Base-by-base conservation (phyloP, 768 basidiomycete genomes). In the Lactarius quietus region DNA sequence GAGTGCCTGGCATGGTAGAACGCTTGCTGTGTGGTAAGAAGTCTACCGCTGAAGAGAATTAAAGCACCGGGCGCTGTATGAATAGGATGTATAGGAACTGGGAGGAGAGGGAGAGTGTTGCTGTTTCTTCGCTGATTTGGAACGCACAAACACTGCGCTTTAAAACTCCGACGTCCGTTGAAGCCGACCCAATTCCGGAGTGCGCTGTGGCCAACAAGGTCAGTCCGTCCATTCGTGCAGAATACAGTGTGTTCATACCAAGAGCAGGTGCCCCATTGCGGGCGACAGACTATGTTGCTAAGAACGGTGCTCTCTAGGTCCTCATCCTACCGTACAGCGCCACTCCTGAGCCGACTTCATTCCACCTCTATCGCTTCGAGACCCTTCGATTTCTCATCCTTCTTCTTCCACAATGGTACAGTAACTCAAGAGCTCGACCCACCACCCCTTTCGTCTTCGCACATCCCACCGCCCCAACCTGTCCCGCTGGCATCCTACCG, bases 1-100 rank as follows among this genome's bases (percentile, higher is more conserved):
- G 92, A 4, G 93, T 94, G 56, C 90, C 90, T 12, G 81, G 82
- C 81, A 82, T 82, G 66, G 43, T 69, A 68, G 56, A 23, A 45
- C n/a, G 57, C 17, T 57, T 55, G 59, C 57, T 33, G 51, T 31
- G 64, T 57, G 41, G 20, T 61, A 29, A 23, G 26, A 12, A 18
- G 38, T 14, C 43, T 64, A 35, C 39, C 9, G 26, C 18, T 36
- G 66, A 23, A n/a, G 48, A 33, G 36, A 31, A 62, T 68, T 68
- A 62, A 35, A 23, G 41, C 53, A 36, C 26, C 10, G 64, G 52
- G 59, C 64, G 64, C 28, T 38, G 53, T 64, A 59, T 20, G 52
- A 54, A 55, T 64, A 64, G 55, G 31, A 35, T 23, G 41, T 31
- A 38, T 20, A 35, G 28, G 51, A 39, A n/a, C 26, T 15, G 45